These are phyloP conservation scores for Cinnamomum micranthum DNA, from an alignment of 164 flowering plant species.

Conservation along the genomic window DNA sequence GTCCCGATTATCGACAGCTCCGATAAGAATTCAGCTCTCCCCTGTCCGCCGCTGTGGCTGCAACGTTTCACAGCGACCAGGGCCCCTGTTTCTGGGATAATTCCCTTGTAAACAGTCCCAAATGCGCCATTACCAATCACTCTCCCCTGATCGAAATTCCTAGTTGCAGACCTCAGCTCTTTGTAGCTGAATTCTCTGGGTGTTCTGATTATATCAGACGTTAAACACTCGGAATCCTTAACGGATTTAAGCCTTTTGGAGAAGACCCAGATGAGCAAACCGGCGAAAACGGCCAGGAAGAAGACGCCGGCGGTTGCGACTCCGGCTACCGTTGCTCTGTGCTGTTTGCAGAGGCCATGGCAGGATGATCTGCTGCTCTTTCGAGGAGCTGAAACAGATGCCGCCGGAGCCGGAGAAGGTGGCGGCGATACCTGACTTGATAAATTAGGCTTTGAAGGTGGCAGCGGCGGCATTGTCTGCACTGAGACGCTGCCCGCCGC, in stretches of 20 bases:
- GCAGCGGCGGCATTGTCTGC: conserved; percentile 8
- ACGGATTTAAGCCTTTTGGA: conserved; percentile 35
- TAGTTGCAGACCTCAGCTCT: conserved; percentile 70
- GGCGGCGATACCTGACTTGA: conserved; percentile 26
- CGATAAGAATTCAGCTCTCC: conserved; percentile 74
- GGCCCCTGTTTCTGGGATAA: conserved; percentile 56
- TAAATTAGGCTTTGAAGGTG: conserved; percentile 23
- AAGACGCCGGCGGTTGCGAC: conserved; percentile 80
- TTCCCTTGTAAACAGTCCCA: conserved; percentile 85
- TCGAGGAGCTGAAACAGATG: conserved; percentile 12
- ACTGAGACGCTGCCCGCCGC: conserved; percentile 27
- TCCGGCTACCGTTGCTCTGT: conserved; percentile 75
- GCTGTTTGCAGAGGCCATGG: conserved; percentile 52
- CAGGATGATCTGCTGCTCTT: conserved; percentile 41
- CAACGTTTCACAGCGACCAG: conserved; percentile 82
- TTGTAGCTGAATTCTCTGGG: conserved; percentile 77
- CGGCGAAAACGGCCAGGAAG: conserved; percentile 53
- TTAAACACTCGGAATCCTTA: conserved; percentile 39
- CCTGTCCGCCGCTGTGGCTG: conserved; percentile 63
- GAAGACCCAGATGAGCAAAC: conserved; percentile 59
- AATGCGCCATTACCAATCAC: conserved; percentile 89
- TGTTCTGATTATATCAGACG: conserved; percentile 54
- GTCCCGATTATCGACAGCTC: conserved; percentile 88
- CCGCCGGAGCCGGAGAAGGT: conserved; percentile 32
- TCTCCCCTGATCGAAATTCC: conserved; percentile 50